Evolutionary conservation across 306 rosid species (phyloP).

Genomic region (Quillaja saponaria): DNA sequence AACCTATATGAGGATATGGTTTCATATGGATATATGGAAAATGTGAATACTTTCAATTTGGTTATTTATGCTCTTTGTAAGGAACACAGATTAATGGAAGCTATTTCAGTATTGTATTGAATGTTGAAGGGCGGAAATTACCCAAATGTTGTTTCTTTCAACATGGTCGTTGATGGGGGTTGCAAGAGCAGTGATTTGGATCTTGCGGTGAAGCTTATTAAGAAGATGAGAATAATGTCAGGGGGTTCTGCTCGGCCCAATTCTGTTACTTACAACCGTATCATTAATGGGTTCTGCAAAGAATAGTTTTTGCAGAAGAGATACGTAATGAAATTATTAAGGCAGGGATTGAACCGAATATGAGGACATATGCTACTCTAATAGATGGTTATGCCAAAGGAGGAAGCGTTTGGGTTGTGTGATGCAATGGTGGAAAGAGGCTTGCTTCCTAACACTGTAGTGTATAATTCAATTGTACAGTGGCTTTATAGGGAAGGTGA

Average conservation of each 20-base stretch:
- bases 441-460: conserved; percentile 45
- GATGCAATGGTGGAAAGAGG: conserved; percentile 58
- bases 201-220: conserved; percentile 50
- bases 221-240: conserved; percentile 41
- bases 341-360: conserved; percentile 38
- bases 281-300: conserved; percentile 59
- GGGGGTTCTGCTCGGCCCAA: conserved; percentile 37
- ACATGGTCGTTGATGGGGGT: conserved; percentile 57
- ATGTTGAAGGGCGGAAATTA: conserved; percentile 48
- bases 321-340: conserved; percentile 40
- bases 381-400: conserved; percentile 52
- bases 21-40: conserved; percentile 48
- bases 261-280: conserved; percentile 52
- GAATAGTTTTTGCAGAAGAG: conserved; percentile 43
- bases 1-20: conserved; percentile 50
- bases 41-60: conserved; percentile 58
- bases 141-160: conserved; percentile 57
- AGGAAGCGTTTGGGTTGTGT: conserved; percentile 50
- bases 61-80: conserved; percentile 53
- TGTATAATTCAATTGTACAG: conserved; percentile 54
- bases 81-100: conserved; percentile 47
- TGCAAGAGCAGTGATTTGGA: conserved; percentile 50
- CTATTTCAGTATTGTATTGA: conserved; percentile 44
- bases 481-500: conserved; percentile 52
- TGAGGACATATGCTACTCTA: conserved; percentile 53